These are phyloP conservation scores for Aspergillus transmontanensis DNA, from an alignment of 2,329 filamentous ascomycete genomes.

Conservation along the genomic window DNA sequence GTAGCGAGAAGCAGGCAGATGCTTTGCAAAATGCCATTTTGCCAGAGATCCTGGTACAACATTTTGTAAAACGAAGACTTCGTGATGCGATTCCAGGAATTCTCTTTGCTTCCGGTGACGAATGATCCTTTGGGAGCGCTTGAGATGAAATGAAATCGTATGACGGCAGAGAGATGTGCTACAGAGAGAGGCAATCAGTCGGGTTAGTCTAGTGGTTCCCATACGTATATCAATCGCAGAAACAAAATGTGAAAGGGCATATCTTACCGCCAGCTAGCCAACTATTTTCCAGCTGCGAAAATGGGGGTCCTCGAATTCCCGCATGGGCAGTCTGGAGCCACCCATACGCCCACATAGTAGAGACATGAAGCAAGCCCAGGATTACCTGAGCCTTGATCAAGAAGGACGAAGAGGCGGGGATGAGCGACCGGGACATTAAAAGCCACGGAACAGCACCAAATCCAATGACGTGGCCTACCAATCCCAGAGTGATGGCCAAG, in stretches of 20 bases:
- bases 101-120: not conserved
- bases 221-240: not conserved
- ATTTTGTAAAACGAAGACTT: not conserved
- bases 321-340: not conserved
- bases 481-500: not conserved
- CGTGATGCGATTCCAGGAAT: conserved; percentile 2
- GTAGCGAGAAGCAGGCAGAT: not conserved
- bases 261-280: conserved; percentile 1
- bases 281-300: not conserved
- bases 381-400: not conserved
- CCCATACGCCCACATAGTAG: not conserved
- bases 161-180: not conserved
- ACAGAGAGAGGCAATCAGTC: not conserved
- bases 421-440: not conserved
- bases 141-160: conserved; percentile 1
- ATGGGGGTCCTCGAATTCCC: not conserved
- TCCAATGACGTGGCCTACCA: not conserved
- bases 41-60: not conserved
- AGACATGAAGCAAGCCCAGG: not conserved
- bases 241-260: not conserved
- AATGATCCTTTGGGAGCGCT: not conserved
- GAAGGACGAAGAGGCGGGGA: not conserved
- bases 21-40: not conserved
- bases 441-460: not conserved
- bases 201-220: not conserved